Base-by-base conservation (phyloP, 2,329 filamentous ascomycete genomes). In the Hymenoscyphus infarciens region DNA sequence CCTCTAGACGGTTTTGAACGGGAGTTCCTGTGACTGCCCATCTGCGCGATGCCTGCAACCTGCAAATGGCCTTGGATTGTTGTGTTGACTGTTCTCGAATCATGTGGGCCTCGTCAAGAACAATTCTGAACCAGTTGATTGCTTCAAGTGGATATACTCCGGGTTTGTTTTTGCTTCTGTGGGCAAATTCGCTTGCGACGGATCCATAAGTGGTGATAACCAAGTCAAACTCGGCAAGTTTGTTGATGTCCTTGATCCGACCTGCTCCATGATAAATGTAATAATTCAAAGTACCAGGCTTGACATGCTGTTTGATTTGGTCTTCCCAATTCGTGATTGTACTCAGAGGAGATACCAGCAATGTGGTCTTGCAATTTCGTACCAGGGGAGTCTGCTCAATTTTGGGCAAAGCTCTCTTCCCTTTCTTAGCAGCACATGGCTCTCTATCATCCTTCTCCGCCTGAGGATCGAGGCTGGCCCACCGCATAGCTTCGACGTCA, bases 11-110 rank as follows among this genome's bases (percentile, higher is more conserved):
- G 73, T 99, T 99, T 76, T 98, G 94, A 8, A 98, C 91, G 0
- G 93, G 95, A 0, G 95, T 98, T 61, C 94, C 95, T 0, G 95
- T 98, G n/a, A 98, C 91, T 2, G 93, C 94, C 95, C 95, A 99
- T 38, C 93, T 88, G 35, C 93, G 86, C 72, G 90, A 84, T 1
- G 92, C 91, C 64, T 90, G 83, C 2, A 98, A 80, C 22, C 86
- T 84, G 67, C 92, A 93, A 22, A 95, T 91, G 2, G 91, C 91
- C 74, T 93, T 92, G 60, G 92, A 96, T 68, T 94, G 89, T 49
- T 90, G 80, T 0, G 92, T 94, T 3, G 82, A 84, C 66, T 91
- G 88, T 70, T 96, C 94, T 29, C 95, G 90, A 67, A 99, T 98
- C 76, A 90, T 90, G 74, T 99, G 95, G 0, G 93, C 95, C 76